Conservation (phyloP, 352 stramenopile genomes). For the Thraustochytrium sp. region DNA sequence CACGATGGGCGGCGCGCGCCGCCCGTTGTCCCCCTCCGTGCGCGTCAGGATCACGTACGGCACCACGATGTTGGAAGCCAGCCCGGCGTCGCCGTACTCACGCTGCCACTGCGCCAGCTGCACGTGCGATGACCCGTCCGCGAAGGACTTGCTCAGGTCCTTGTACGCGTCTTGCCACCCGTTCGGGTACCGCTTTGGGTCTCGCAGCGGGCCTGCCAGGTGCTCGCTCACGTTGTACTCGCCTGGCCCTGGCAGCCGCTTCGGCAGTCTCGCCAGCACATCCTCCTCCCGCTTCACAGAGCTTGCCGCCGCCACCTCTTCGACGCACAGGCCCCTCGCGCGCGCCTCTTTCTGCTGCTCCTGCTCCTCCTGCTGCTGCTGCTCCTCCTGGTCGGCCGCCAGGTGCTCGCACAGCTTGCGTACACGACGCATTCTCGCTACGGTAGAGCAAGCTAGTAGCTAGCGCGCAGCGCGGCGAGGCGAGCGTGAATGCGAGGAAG, state of each 20-base stretch:
- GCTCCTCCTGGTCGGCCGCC: no score
- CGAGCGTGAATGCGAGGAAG: no score
- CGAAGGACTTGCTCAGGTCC: neutral
- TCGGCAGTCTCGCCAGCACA: neutral
- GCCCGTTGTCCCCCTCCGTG: conserved; percentile 3
- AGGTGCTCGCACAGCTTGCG: no score
- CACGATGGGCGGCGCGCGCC: neutral
- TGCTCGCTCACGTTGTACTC: conserved; percentile 21
- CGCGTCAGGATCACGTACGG: neutral
- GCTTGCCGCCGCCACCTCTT: no score
- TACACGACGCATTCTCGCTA: no score
- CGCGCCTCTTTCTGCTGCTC: no score
- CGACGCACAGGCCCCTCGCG: no score
- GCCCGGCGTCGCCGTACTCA: neutral
- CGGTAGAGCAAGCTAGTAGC: no score
- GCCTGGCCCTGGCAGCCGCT: neutral
- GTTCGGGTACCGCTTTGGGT: neutral
- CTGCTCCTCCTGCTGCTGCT: no score
- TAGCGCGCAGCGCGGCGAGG: no score
- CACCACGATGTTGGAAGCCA: conserved; percentile 19
- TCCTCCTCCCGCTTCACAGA: neutral
- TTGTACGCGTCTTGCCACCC: neutral
- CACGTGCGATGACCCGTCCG: neutral
- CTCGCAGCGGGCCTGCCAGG: neutral
- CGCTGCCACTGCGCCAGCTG: conserved; percentile 22